phyloP scores from a whole-genome alignment of 371 early-diverging fungal species.

The Entomophthora muscae region DNA sequence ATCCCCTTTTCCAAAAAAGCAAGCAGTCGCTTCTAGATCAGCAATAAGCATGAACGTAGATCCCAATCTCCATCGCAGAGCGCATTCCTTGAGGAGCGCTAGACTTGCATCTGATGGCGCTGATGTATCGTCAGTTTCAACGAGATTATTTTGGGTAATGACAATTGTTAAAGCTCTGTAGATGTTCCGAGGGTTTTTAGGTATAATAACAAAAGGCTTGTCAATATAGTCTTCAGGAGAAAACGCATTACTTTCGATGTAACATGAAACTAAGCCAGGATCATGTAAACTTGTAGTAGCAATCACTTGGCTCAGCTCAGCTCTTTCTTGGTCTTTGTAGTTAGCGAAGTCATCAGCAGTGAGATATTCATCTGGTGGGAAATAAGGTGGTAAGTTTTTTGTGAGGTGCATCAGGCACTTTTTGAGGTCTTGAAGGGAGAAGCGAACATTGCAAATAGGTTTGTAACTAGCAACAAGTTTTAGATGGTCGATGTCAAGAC shows the following conservation, averaged over 20 bases:
- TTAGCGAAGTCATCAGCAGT: neutral
- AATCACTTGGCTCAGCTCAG: neutral
- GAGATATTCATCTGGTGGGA: neutral
- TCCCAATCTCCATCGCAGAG: neutral
- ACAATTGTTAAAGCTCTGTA: neutral
- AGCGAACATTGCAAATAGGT: neutral
- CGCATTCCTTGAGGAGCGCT: conserved; percentile 7
- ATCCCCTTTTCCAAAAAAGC: neutral
- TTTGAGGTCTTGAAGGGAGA: conserved; percentile 6
- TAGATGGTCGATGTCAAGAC: neutral
- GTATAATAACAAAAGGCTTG: neutral
- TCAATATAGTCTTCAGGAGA: neutral
- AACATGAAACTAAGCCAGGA: neutral
- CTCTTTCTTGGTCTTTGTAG: conserved; percentile 1
- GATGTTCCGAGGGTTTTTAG: conserved; percentile 1
- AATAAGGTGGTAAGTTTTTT: neutral
- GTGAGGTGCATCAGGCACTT: neutral
- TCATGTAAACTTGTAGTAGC: neutral
- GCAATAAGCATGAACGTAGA: neutral
- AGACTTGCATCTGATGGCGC: too few relatives aligned
- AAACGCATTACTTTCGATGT: neutral
- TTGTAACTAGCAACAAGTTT: neutral
- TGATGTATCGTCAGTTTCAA: too few relatives aligned
- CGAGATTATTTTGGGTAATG: too few relatives aligned
- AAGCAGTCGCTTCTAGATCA: conserved; percentile 1